A percentile compares a stretch with the other conserved stretches of the same genome.
These are phyloP conservation scores for Hordeum pubiflorum DNA, from an alignment of 202 grass and related monocot species.

Conservation along the genomic window DNA sequence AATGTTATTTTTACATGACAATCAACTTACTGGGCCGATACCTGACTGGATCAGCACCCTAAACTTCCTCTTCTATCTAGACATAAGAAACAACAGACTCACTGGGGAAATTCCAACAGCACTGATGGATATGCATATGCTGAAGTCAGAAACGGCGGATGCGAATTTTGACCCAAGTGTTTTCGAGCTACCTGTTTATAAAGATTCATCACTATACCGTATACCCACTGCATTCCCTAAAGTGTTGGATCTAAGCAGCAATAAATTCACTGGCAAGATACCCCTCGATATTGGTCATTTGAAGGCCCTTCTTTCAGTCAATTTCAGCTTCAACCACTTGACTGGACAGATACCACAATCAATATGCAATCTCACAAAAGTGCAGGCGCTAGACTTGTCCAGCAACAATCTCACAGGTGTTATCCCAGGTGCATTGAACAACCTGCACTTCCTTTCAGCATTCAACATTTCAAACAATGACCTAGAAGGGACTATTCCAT, in stretches of 20 bases:
- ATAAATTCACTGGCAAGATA: conserved; percentile 22
- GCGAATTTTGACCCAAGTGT: not conserved
- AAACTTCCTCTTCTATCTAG: too few species aligned
- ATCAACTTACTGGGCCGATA: conserved; percentile 38
- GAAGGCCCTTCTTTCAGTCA: not conserved
- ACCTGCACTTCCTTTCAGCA: conserved; percentile 23
- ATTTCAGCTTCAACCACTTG: conserved; percentile 30
- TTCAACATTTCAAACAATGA: conserved; percentile 33
- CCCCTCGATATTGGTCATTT: conserved; percentile 28
- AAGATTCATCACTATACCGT: not conserved
- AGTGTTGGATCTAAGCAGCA: conserved; percentile 17
- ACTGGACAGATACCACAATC: conserved; percentile 18
- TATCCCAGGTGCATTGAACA: conserved; percentile 37
- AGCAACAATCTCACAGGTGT: conserved; percentile 38
- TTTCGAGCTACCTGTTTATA: conserved; percentile 26
- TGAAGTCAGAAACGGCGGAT: not conserved
- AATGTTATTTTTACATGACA: conserved; percentile 35
- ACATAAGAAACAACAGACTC: conserved; percentile 14
- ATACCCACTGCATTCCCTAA: not conserved
- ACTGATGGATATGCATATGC: conserved; percentile 3
- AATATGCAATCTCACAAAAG: conserved; percentile 27
- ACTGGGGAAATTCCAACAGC: conserved; percentile 33
- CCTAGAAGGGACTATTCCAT: conserved; percentile 26
- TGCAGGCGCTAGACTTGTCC: conserved; percentile 43
- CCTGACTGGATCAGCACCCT: conserved; percentile 37